Percentiles rank a stretch among this genome's conserved stretches.
phyloP scores from a whole-genome alignment of 768 basidiomycete genomes.

The Leucocoprinus leucothites region DNA sequence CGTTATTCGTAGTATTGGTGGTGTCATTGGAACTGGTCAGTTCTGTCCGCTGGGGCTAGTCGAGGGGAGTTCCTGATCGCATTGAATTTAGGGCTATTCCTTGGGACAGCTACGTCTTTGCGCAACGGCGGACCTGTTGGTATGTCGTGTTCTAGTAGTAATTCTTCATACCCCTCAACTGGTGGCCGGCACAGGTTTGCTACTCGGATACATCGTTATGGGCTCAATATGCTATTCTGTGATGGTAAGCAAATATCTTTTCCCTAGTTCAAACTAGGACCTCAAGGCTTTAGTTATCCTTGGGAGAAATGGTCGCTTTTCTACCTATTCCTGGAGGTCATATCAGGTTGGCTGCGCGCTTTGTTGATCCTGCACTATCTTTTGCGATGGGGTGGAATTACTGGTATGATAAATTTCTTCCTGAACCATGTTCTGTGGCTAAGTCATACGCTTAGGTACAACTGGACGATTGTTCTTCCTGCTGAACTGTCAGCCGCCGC shows the following conservation, averaged over 20 bases:
- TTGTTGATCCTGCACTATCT: slow-evolving; percentile 74
- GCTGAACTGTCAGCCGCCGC: slow-evolving; percentile 75
- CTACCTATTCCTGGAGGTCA: slow-evolving; percentile 79
- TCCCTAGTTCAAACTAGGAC: background rate
- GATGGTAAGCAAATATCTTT: slow-evolving; percentile 45
- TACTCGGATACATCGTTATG: slow-evolving; percentile 66
- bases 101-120: slow-evolving; percentile 55
- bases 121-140: slow-evolving; percentile 68
- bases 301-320: slow-evolving; percentile 76
- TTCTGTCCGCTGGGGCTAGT: slow-evolving; percentile 7
- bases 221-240: slow-evolving; percentile 69
- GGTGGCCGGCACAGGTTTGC: slow-evolving; percentile 38
- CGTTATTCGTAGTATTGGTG: slow-evolving; percentile 45
- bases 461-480: slow-evolving; percentile 65
- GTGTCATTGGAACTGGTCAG: slow-evolving; percentile 58
- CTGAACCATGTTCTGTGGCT: slow-evolving; percentile 20
- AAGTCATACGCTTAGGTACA: slow-evolving; percentile 35
- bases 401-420: slow-evolving; percentile 24
- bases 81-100: slow-evolving; percentile 56
- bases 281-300: slow-evolving; percentile 44
- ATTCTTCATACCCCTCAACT: background rate
- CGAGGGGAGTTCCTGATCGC: background rate
- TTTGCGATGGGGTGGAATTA: slow-evolving; percentile 55
- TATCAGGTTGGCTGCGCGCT: slow-evolving; percentile 78
- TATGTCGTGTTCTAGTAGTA: slow-evolving; percentile 12